These are phyloP conservation scores for Zymoseptoria brevis DNA, from an alignment of 2,329 filamentous ascomycete species.

Conservation along the genomic window DNA sequence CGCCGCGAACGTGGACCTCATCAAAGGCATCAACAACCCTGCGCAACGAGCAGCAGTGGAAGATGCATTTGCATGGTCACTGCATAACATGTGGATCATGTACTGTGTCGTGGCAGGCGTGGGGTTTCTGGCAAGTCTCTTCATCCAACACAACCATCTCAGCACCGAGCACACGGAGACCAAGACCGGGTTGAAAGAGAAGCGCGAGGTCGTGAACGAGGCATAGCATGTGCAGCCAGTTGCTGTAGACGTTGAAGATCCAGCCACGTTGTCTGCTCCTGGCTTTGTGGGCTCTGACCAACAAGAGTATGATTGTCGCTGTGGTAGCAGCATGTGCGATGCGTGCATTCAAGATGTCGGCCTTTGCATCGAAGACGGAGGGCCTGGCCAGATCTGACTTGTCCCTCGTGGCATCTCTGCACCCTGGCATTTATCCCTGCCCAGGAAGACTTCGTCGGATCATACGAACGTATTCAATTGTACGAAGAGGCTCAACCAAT, in stretches of 20 bases:
- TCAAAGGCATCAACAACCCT: conserved; percentile 33
- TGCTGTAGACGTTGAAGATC: background rate
- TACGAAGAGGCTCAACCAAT: no score
- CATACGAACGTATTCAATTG: no score
- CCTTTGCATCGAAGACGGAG: no score
- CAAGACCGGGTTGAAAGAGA: conserved; percentile 37
- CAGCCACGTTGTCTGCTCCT: background rate
- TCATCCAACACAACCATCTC: conserved; percentile 39
- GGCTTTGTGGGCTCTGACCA: no score
- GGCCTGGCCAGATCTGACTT: no score
- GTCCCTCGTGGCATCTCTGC: no score
- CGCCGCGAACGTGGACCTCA: conserved; percentile 41
- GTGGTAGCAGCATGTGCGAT: no score
- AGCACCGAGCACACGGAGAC: conserved; percentile 46
- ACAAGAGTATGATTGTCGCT: no score
- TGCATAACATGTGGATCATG: conserved; percentile 44
- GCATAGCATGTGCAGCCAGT: background rate
- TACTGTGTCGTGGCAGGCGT: conserved; percentile 37
- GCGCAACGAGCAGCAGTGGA: conserved; percentile 35
- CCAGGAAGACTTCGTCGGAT: no score
- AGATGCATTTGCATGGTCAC: conserved; percentile 42
- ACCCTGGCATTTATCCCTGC: no score
- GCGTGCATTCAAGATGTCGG: no score
- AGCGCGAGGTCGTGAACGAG: background rate
- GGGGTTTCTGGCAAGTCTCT: conserved; percentile 36